These are phyloP conservation scores for Cyanophora paradoxa DNA, from an alignment of 78 protist species.

Conservation along the genomic window DNA sequence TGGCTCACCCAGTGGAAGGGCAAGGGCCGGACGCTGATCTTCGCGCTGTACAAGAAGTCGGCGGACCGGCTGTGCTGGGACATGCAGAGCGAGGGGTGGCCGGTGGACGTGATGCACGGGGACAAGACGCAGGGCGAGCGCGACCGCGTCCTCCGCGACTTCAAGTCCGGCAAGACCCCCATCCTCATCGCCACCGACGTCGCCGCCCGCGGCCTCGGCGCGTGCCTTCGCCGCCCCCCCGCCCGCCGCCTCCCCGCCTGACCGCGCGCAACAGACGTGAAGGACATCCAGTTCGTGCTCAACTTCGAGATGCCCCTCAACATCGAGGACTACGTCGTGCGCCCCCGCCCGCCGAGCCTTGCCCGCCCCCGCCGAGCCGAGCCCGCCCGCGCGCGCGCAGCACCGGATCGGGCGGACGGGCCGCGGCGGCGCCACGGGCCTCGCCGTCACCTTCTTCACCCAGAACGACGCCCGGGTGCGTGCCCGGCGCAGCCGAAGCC, in stretches of 20 bases:
- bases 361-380: no score
- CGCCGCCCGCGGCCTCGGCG: slow-evolving; percentile 59
- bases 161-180: background rate
- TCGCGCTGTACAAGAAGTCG: slow-evolving; percentile 20
- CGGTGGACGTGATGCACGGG: background rate
- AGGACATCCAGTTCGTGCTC: background rate
- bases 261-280: background rate
- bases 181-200: slow-evolving; percentile 64
- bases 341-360: no score
- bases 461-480: no score
- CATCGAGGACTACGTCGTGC: slow-evolving; percentile 33
- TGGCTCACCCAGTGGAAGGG: background rate
- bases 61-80: background rate
- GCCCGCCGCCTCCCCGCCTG: slow-evolving; percentile 41
- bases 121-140: slow-evolving; percentile 19
- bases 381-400: no score
- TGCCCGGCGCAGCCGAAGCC: no score
- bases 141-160: background rate
- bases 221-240: no score
- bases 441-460: slow-evolving; percentile 58
- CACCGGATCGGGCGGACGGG: slow-evolving; percentile 34
- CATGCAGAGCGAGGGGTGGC: background rate
- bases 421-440: slow-evolving; percentile 34
- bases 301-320: slow-evolving; percentile 6
- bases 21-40: slow-evolving; percentile 8